Base-by-base conservation (phyloP, 768 basidiomycete genomes). In the Inosperma sp. region DNA sequence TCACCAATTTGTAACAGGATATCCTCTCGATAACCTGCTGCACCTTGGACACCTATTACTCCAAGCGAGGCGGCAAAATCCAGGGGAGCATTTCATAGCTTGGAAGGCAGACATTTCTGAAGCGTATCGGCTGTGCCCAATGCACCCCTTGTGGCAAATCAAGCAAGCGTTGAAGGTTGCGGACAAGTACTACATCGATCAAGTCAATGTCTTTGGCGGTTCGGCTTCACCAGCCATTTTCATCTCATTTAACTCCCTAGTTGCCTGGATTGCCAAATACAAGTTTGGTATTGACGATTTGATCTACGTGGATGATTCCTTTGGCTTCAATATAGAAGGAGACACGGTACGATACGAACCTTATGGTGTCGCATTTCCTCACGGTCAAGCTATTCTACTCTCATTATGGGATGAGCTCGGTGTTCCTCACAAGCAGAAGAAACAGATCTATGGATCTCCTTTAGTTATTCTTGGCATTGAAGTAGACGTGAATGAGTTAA, bases 61-160 rank as follows among this genome's bases (percentile, higher is more conserved):
- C 1, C 29, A 2, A 17, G 30, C 7, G 27, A 40, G 2, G 1
- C 33, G 14, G 4, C 1, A 22, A 5, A 25, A 5, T 19, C 46
- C 46, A 8, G 33, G 21, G 12, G 39, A 22, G 16, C 14, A 12
- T 9, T 42, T 65, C 2, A 51, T 59, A 7, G 17, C 66, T 0
- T 73, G 60, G 57, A 75, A 74, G 31, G 66, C 68, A 0, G 69
- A 76, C 44, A 62, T 76, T 0, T 51, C 64, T 0, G 60, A 68
- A 10, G 75, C 74, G 0, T 77, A 73, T 29, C 54, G 65, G 0
- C 61, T 62, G 0, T 44, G 72, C 7, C 76, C 72, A 0, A 59
- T 73, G 55, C 69, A 73, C 39, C 70, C 65, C 0, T 39, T 58
- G 0, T 78, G 73, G 74, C 72, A 77, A 36, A 52, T 75, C 1